phyloP scores from a whole-genome alignment of 2,329 filamentous ascomycete species.

The Amauroascus niger region DNA sequence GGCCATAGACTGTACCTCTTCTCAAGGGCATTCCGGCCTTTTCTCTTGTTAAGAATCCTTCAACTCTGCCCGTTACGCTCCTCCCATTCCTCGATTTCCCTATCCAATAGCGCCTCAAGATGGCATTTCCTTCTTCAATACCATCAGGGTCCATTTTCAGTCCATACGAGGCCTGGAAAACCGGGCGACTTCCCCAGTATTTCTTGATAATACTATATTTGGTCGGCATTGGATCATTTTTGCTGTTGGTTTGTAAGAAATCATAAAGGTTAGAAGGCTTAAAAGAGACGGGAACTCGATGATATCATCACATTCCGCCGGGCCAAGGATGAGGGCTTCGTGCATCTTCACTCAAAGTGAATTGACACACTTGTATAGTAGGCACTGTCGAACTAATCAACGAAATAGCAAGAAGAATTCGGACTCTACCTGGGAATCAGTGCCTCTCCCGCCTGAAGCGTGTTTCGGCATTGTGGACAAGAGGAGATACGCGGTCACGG shows the following conservation, averaged over 20 bases:
- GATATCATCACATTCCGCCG: not conserved
- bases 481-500: too few species aligned
- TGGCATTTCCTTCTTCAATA: conserved; percentile 19
- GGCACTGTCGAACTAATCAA: too few species aligned
- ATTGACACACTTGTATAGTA: too few species aligned
- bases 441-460: too few species aligned
- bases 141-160: conserved; percentile 17
- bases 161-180: conserved; percentile 20
- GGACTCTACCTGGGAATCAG: too few species aligned
- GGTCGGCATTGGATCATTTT: conserved; percentile 5
- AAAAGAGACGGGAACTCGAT: not conserved
- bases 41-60: not conserved
- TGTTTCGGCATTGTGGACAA: too few species aligned
- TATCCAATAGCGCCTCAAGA: conserved; percentile 16
- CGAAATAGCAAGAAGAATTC: too few species aligned
- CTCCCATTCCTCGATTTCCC: not conserved
- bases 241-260: not conserved
- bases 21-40: too few species aligned
- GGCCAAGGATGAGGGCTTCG: not conserved
- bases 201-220: conserved; percentile 17
- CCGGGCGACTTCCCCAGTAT: conserved; percentile 17
- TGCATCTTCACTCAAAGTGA: too few species aligned
- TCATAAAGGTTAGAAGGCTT: too few species aligned
- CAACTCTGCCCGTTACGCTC: not conserved
- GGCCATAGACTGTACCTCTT: too few species aligned